Percentiles rank a stretch among this genome's conserved stretches.
These are phyloP conservation scores for Agapanthus africanus DNA, from an alignment of 106 monocot species.

Conservation along the genomic window DNA sequence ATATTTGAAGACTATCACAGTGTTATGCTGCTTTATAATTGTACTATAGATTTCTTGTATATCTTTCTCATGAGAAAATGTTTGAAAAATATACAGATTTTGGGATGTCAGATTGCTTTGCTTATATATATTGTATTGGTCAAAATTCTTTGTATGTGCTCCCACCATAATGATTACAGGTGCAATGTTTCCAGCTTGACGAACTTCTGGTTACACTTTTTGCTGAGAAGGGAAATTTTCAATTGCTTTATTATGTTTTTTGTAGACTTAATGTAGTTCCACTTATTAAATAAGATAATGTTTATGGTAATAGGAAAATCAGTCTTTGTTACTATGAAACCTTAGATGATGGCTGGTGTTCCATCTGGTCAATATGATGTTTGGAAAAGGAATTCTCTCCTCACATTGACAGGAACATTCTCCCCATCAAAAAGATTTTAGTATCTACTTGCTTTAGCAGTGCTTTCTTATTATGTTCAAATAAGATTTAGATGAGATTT, in stretches of 20 bases:
- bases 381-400: too few relatives aligned
- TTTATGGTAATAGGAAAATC: background rate
- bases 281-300: background rate
- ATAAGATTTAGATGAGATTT: too few relatives aligned
- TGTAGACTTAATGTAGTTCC: background rate
- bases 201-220: background rate
- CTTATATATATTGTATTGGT: background rate
- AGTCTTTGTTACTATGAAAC: background rate
- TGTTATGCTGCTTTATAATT: background rate
- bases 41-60: background rate
- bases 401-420: too few relatives aligned
- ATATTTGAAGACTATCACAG: background rate
- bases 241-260: background rate
- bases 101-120: background rate
- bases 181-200: background rate
- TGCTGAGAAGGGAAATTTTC: background rate
- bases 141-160: background rate
- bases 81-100: background rate
- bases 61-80: background rate
- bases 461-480: too few relatives aligned
- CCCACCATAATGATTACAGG: background rate
- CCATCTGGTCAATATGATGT: background rate
- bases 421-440: too few relatives aligned
- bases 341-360: background rate
- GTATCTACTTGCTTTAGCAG: background rate